Base-by-base conservation (phyloP, 2,329 filamentous ascomycete genomes). In the Fusarium miscanthi region DNA sequence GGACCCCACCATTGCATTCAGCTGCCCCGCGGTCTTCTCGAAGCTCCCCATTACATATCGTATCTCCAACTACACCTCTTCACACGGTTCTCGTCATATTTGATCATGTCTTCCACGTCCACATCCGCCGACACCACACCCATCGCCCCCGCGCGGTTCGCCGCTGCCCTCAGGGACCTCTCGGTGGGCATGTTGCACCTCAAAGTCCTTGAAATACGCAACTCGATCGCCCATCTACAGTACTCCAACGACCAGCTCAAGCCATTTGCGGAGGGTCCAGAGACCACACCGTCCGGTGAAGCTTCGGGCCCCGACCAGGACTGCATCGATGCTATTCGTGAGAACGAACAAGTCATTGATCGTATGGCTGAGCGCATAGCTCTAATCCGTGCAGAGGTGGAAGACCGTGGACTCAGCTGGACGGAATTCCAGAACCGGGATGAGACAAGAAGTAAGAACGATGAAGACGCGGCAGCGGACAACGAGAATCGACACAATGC, bases 131-230 rank as follows among this genome's bases (percentile, higher is more conserved):
- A 89, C 76, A 80, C 90, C 11, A 78, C 80, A 16, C 91, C 91
- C 65, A 93, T 93, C 78, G 82, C 87, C 49, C 84, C 89, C 31
- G 80, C 84, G 23, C 88, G 87, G 78, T 94, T 93, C 84, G 89
- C 90, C 78, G 84, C 85, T 69, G 93, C 93, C 30, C 86, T 95
- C 73, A 84, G 87, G 73, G 88, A 91, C 67, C 89, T 95, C 62
- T 88, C 92, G 43, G 80, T 91, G 73, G 86, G 88, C 70, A 87
- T 87, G 63, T 90, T 95, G 11, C 90, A 92, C 82, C 86, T 92
- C 81, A 94, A 94, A 82, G 88, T 92, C 66, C 88, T 92, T 78
- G 93, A 95, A 81, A 86, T 95, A 69, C 89, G 89, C 79, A 94
- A 94, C 86, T 89, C 87, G 75, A 91, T 94, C 78, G 86, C 88